Evolutionary conservation across 2,329 filamentous ascomycete genomes (phyloP), one percentile per base, ranked within the genome.

Genomic region (Myriosclerotinia duriaeana): DNA sequence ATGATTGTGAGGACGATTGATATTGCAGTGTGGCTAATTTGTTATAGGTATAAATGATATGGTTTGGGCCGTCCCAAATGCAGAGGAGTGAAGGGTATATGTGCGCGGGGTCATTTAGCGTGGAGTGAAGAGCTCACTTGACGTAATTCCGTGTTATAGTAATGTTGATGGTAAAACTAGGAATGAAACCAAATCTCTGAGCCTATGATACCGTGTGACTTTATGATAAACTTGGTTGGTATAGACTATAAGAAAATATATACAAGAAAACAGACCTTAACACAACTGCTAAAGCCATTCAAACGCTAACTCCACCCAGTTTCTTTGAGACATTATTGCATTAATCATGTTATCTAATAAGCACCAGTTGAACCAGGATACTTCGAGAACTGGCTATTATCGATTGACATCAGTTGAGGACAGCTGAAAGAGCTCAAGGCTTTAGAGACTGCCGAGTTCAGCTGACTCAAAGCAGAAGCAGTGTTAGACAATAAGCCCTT

Each of bases 401-500:
- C 62, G 44, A 67, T 54, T 5, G 46, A 34, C 17, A 38, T n/a
- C 40, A 69, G 38, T n/a, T 66, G 59, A 26, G 62, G 58, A 26
- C 69, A 69, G 36, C n/a, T 36, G 5, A 69, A 26, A 8, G 17
- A 42, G 8, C 26, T 9, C 20, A 69, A 30, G 0, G 26, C 62
- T 40, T 22, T 53, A 20, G n/a, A 8, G 15, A 66, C 30, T 9
- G 60, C 67, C 9, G 50, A 40, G 53, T 65, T 65, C 22, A 69
- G 38, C 53, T 75, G 68, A n/a, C 71, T 76, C 58, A 78, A 69
- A 64, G 75, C 66, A 30, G 79, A 66, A 5, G 77, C 74, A 4
- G 68, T 65, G 17, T 71, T 70, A 1, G 56, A 44, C 38, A 80
- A 78, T 9, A 82, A 56, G 1, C 76, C 75, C 6, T 75, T 77